Conservation (phyloP, 2,329 filamentous ascomycete species). For the Dendryphion nanum region DNA sequence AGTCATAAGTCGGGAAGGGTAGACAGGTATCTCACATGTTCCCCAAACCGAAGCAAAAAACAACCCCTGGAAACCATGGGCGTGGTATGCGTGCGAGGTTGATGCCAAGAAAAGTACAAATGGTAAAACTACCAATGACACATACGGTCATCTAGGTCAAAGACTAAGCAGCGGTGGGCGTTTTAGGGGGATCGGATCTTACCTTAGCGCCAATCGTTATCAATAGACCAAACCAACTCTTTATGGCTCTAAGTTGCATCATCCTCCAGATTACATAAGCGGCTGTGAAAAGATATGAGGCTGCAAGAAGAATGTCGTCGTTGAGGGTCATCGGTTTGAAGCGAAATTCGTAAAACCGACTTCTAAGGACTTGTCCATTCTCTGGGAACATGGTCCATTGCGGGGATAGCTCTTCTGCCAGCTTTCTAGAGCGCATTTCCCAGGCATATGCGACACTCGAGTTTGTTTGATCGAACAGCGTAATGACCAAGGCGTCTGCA, state of each 20-base stretch:
- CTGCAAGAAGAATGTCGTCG: slow-evolving; percentile 62
- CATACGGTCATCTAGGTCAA: slow-evolving; percentile 58
- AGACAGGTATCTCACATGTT: slow-evolving; percentile 54
- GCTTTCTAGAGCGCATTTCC: slow-evolving; percentile 57
- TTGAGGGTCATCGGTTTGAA: slow-evolving; percentile 69
- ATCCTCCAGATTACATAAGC: slow-evolving; percentile 67
- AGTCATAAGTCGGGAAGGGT: slow-evolving; percentile 6
- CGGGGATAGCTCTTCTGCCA: slow-evolving; percentile 51
- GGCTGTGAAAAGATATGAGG: slow-evolving; percentile 64
- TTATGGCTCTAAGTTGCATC: slow-evolving; percentile 69
- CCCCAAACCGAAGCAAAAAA: slow-evolving; percentile 73
- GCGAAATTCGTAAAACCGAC: slow-evolving; percentile 73
- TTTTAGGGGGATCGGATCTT: slow-evolving; percentile 7
- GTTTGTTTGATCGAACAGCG: slow-evolving; percentile 66
- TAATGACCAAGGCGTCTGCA: slow-evolving; percentile 76
- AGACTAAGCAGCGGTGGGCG: slow-evolving; percentile 9
- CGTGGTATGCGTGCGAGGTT: slow-evolving; percentile 73
- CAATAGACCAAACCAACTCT: slow-evolving; percentile 71
- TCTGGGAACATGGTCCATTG: slow-evolving; percentile 66
- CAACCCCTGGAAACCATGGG: slow-evolving; percentile 73
- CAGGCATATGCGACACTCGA: slow-evolving; percentile 65
- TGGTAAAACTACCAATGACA: slow-evolving; percentile 74
- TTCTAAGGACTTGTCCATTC: slow-evolving; percentile 54
- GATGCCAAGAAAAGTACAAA: slow-evolving; percentile 73
- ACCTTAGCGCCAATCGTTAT: slow-evolving; percentile 67